Evolutionary conservation across 805 yeast genomes (phyloP), one percentile per base, ranked within the genome.

Genomic region (Hermanozyma aechmeae): DNA sequence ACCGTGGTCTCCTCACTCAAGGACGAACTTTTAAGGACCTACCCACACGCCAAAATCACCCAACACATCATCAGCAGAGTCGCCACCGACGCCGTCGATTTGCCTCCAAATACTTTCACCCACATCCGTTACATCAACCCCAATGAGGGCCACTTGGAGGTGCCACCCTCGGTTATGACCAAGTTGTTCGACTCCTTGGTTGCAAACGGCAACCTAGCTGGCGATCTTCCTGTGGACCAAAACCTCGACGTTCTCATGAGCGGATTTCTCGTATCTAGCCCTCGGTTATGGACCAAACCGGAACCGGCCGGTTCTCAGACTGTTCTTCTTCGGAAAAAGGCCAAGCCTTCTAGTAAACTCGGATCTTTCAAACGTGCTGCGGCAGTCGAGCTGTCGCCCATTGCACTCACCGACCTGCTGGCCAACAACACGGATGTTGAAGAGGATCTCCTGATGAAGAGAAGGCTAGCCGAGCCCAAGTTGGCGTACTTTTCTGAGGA

Each of bases 41-140:
- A 46, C 18, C 52, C 61, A 4, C 50, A 47, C 16, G 44, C 60
- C 6, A 43, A 36, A 15, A 35, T 48, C 9, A 56, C 60, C 21
- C 85, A 77, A 47, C 72, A 65, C 28, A 58, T 76, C 15, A 68
- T 76, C 23, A 78, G 73, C 46, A 58, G 79, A 34, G 65, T 77
- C 15, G 74, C 79, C 25, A 62, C 57, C 17, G 64, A 58, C 8
- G 57, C 58, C 14, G 69, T 68, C 4, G 50, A 45, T 16, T 45
- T 74, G 24, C 46, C 52, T 3, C 39, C 46, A 2, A 47, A 49
- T 4, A 34, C 52, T 11, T 76, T 53, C 48, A 64, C 65, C 29
- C 49, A 56, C 27, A 63, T 77, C 11, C 50, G 64, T 30, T 76
- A 76, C 38, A 44, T 75, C 24, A 76, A 79, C 26, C 83, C 83